Percentiles rank a stretch among this genome's conserved stretches.
Conservation (phyloP, 306 rosid genomes). For the Castanea crenata region DNA sequence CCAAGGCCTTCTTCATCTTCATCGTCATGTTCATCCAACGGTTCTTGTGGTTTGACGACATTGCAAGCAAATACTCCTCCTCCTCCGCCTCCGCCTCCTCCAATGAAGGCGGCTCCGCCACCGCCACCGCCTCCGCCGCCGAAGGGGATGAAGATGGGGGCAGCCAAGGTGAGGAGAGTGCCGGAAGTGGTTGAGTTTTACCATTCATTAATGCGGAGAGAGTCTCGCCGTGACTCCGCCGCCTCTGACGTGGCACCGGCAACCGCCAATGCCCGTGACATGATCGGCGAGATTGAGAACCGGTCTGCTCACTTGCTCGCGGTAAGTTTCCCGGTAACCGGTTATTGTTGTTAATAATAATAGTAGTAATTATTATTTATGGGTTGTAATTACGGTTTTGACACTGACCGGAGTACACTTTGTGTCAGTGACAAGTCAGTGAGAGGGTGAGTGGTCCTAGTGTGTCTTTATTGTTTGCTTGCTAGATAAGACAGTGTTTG, state of each 20-base stretch:
- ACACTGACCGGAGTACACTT: constrained; percentile 34
- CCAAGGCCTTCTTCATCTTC: constrained; percentile 54
- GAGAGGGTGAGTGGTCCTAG: constrained; percentile 21
- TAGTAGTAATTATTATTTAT: background rate
- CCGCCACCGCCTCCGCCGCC: constrained; percentile 85
- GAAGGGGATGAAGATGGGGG: constrained; percentile 36
- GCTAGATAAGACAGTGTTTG: constrained; percentile 45
- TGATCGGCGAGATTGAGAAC: constrained; percentile 99
- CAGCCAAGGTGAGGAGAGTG: constrained; percentile 73
- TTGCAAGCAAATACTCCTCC: background rate
- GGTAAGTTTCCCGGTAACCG: constrained; percentile 52
- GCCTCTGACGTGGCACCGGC: constrained; percentile 46
- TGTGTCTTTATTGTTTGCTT: constrained; percentile 22
- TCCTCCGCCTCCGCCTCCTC: constrained; percentile 42
- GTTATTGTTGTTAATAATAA: background rate
- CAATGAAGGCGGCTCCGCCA: constrained; percentile 24
- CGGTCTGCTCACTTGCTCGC: constrained; percentile 88
- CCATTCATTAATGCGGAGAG: constrained; percentile 93
- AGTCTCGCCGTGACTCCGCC: constrained; percentile 63
- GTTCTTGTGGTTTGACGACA: background rate
- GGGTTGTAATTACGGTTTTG: constrained; percentile 29
- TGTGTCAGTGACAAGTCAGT: constrained; percentile 31
- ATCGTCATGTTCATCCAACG: constrained; percentile 28
- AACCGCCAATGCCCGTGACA: constrained; percentile 80
- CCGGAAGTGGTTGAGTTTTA: constrained; percentile 99